Evolutionary conservation across 495 filamentous ascomycete species (phyloP).

Genomic region (Aspergillus haitiensis): DNA sequence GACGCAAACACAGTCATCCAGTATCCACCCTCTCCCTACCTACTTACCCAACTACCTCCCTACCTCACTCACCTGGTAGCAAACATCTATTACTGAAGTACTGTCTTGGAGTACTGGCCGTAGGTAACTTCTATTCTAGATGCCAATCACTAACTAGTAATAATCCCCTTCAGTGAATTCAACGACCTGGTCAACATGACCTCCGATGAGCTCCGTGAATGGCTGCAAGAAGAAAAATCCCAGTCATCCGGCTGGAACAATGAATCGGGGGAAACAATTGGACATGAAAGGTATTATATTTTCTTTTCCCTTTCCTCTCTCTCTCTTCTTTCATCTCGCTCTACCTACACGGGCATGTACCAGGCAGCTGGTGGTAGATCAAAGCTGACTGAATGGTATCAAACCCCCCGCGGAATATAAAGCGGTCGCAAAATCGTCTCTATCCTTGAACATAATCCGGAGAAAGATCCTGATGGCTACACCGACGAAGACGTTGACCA

Average conservation of each 20-base stretch:
- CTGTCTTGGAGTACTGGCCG: too few relatives aligned
- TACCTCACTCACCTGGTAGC: neutral
- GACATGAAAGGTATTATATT: conserved; percentile 56
- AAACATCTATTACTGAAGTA: too few relatives aligned
- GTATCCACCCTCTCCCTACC: conserved; percentile 34
- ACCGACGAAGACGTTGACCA: conserved; percentile 58
- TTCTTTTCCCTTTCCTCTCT: neutral
- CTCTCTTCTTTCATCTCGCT: neutral
- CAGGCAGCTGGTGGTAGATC: neutral
- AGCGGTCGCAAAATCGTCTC: conserved; percentile 64
- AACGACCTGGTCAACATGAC: conserved; percentile 70
- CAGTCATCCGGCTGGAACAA: conserved; percentile 58
- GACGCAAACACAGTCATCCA: conserved; percentile 56
- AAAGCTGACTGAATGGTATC: neutral
- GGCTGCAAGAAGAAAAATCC: conserved; percentile 58
- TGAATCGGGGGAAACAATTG: conserved; percentile 61
- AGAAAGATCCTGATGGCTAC: conserved; percentile 55
- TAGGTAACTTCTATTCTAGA: too few relatives aligned
- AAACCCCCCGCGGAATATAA: neutral
- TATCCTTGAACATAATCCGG: conserved; percentile 62
- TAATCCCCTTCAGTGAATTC: conserved; percentile 53
- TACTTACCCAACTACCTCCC: neutral
- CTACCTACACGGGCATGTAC: neutral
- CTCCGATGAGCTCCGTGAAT: conserved; percentile 57
- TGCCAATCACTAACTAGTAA: too few relatives aligned